A percentile compares a stretch with the other conserved stretches of the same genome.
Evolutionary conservation across 176 grass and related monocot species (phyloP).

Genomic region (Oryza brachyantha): DNA sequence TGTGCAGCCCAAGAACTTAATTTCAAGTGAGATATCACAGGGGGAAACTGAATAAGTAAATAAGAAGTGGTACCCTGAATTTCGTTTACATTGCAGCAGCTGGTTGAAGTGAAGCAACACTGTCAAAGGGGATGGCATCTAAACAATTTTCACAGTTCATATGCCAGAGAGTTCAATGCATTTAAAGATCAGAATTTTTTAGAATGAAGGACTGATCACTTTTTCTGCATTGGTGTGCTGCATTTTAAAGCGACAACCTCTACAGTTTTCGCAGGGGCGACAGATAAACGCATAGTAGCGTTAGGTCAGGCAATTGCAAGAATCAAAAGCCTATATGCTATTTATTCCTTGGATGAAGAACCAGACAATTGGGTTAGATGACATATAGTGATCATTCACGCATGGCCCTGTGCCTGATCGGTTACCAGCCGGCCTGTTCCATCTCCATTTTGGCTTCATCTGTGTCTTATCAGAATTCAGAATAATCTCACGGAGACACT

Average conservation of each 20-base stretch:
- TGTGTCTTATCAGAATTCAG: slow-evolving; percentile 12
- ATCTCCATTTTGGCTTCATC: slow-evolving; percentile 15
- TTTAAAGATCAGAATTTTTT: neutral
- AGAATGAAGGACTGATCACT: neutral
- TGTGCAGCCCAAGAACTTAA: too few species aligned
- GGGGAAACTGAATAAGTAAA: too few species aligned
- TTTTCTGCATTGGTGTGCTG: neutral
- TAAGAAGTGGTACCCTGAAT: too few species aligned
- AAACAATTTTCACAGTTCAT: neutral
- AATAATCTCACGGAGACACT: slow-evolving; percentile 1
- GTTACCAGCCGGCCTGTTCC: slow-evolving; percentile 23
- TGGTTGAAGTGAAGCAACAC: too few species aligned
- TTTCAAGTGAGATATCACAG: too few species aligned
- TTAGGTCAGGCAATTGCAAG: slow-evolving; percentile 11
- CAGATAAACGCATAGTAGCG: neutral
- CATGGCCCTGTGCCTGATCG: slow-evolving; percentile 20
- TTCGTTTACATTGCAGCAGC: too few species aligned
- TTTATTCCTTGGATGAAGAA: slow-evolving; percentile 18
- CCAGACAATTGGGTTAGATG: slow-evolving; percentile 29
- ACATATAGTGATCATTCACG: slow-evolving; percentile 2
- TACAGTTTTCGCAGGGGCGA: neutral
- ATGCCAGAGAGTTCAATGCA: neutral
- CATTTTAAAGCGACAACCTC: neutral
- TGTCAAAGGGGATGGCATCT: too few species aligned
- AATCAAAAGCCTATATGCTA: slow-evolving; percentile 1